phyloP scores from a whole-genome alignment of 345 rosid species.

The Citrus unshiu region DNA sequence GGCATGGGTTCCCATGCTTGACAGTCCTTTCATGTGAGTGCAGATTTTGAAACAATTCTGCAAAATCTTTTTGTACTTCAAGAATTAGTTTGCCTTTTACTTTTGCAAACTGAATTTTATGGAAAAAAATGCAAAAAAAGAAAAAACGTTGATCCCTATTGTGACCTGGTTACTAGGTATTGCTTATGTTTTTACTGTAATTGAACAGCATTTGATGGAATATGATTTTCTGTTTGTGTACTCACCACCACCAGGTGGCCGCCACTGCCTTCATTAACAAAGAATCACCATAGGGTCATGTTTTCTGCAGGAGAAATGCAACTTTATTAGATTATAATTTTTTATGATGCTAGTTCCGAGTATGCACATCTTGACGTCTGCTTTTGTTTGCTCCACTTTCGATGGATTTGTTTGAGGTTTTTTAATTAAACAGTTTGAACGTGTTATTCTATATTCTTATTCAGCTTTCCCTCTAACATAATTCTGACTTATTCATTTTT shows the following conservation, averaged over 20 bases:
- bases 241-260: not conserved
- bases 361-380: not conserved
- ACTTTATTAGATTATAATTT: not conserved
- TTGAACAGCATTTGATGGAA: not conserved
- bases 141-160: not conserved
- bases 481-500: not conserved
- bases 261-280: not conserved
- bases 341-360: not conserved
- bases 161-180: not conserved
- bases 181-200: not conserved
- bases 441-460: not conserved
- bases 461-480: conserved; percentile 4
- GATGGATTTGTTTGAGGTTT: not conserved
- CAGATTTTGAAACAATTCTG: conserved; percentile 5
- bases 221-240: not conserved
- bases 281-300: not conserved
- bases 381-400: not conserved
- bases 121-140: not conserved
- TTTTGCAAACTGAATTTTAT: not conserved
- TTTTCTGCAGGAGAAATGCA: not conserved
- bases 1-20: conserved; percentile 83
- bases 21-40: conserved; percentile 57
- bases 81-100: not conserved
- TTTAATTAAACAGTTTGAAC: not conserved
- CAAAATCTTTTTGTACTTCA: not conserved